A percentile compares a stretch with the other conserved stretches of the same genome.
These are phyloP conservation scores for Saturnispora bothae DNA, from an alignment of 805 yeast species.

Conservation along the genomic window DNA sequence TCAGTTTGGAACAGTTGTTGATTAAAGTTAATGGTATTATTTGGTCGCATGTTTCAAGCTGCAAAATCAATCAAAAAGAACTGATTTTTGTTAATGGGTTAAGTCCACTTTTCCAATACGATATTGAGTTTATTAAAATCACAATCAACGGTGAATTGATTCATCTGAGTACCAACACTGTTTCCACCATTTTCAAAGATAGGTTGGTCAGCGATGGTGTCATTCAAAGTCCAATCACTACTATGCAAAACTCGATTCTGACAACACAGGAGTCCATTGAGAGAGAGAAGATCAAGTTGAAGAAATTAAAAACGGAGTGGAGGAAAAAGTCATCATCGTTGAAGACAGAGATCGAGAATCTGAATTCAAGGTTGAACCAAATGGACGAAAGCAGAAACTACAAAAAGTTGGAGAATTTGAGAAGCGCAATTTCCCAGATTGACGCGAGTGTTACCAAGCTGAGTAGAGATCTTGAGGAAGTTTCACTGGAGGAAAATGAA, in stretches of 20 bases:
- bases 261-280: conserved; percentile 52
- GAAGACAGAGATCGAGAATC: conserved; percentile 45
- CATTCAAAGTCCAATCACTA: conserved; percentile 44
- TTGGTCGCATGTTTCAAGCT: conserved; percentile 57
- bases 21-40: conserved; percentile 53
- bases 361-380: conserved; percentile 37
- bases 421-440: conserved; percentile 33
- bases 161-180: conserved; percentile 25
- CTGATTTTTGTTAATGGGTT: conserved; percentile 53
- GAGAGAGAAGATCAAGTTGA: conserved; percentile 47
- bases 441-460: conserved; percentile 29
- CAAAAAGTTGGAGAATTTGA: conserved; percentile 40
- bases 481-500: conserved; percentile 29
- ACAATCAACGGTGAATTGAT: conserved; percentile 22
- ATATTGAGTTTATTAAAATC: conserved; percentile 36
- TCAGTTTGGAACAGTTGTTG: conserved; percentile 31
- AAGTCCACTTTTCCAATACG: conserved; percentile 55
- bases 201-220: conserved; percentile 25
- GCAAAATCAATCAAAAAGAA: conserved; percentile 36
- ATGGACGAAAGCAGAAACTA: conserved; percentile 48
- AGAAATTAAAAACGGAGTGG: conserved; percentile 48
- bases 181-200: conserved; percentile 27
- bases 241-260: conserved; percentile 53
- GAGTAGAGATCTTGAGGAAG: conserved; percentile 27
- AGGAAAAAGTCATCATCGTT: conserved; percentile 40